A percentile compares a stretch with the other conserved stretches of the same genome.
phyloP scores from a whole-genome alignment of 2,329 filamentous ascomycete species.

The Botryotinia globosa region DNA sequence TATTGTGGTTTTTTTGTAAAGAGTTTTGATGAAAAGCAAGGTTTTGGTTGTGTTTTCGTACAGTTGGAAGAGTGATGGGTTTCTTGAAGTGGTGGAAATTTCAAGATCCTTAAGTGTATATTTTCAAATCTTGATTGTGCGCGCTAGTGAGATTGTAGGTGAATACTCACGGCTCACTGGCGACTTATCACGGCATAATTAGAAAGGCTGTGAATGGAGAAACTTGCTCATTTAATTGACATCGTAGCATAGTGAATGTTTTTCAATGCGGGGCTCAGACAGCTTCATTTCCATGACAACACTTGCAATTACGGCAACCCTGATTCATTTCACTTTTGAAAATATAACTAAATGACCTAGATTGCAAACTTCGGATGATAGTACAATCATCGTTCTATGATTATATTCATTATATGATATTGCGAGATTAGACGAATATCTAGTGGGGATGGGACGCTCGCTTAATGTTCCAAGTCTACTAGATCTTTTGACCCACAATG shows the following conservation, averaged over 20 bases:
- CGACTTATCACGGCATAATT: neutral
- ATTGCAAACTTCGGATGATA: neutral
- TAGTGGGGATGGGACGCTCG: neutral
- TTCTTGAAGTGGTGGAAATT: neutral
- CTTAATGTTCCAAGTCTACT: neutral
- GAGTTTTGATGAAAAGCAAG: neutral
- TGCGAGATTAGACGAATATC: constrained; percentile 1
- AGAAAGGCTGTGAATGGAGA: neutral
- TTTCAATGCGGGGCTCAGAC: neutral
- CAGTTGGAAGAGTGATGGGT: neutral
- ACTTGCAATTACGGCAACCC: neutral
- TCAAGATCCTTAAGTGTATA: neutral
- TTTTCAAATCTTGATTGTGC: neutral
- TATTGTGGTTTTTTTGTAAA: neutral
- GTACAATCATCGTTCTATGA: neutral
- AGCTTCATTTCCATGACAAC: neutral
- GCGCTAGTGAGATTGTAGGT: neutral
- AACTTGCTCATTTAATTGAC: neutral
- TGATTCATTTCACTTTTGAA: neutral
- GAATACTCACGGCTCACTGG: neutral
- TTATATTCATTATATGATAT: too few relatives aligned
- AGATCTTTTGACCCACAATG: neutral
- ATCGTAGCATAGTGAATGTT: neutral
- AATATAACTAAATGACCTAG: neutral
- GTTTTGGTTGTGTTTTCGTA: neutral